Base-by-base conservation (phyloP, 768 basidiomycete species). In the Lepiota subincarnata region DNA sequence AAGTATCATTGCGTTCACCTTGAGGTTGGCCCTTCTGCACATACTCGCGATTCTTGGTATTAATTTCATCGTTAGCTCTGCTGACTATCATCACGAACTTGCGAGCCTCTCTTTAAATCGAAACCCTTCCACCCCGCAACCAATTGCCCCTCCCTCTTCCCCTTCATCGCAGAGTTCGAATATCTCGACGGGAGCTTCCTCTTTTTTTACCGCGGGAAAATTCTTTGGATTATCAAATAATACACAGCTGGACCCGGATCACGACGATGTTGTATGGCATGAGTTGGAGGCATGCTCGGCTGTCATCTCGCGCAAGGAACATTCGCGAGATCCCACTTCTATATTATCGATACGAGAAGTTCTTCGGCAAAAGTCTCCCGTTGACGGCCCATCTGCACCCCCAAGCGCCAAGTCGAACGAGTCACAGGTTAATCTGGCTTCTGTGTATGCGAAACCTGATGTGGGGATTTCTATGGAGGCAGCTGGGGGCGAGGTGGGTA, bases 1-100 rank as follows among this genome's bases (percentile, higher is more conserved):
- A 6, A 88, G 86, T 64, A 81, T 90, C 44, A 89, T 89, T 58
- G 83, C 87, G 5, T 88, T 85, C 66, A 87, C 86, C 6, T 67
- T 89, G 46, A 85, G 84, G 85, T 86, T 56, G 16, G 70, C 63
- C 31, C 8, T 36, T 46, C 37, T 54, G 13, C 34, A 36, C 56
- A 31, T 11, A 8, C 10, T 31, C 10, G 31, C 7, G 31, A 31
- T 16, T 6, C 48, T 36, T 50, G 40, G 24, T 41, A 39, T 40
- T 26, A n/a, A 12, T 12, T n/a, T 44, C 47, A 20, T 43, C 62
- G 22, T 19, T 59, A 89, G 86, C 57, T 81, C 86, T 0, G 40
- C 67, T 1, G 86, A 88, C 53, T 90, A 87, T 60, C 73, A 75
- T 11, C 64, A 68, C 1, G 80, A 81, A 61, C 60, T 82, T 8